Percentiles rank a stretch among this genome's conserved stretches.
Evolutionary conservation across 2,329 filamentous ascomycete genomes (phyloP).

Genomic region (Alternaria conjuncta): DNA sequence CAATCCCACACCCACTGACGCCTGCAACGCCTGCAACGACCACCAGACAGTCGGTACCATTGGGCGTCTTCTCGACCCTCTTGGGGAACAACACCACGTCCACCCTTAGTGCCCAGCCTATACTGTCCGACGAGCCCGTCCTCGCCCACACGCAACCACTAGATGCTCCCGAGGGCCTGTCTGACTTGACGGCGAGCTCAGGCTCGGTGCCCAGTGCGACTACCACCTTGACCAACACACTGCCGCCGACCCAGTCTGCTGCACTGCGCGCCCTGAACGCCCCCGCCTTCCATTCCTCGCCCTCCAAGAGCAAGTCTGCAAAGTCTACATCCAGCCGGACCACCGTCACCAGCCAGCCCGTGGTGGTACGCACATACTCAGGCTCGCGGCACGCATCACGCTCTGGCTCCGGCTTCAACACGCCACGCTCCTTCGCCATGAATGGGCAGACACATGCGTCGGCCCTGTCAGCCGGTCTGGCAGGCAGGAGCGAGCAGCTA

Average conservation of each 20-base stretch:
- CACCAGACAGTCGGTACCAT: slow-evolving; percentile 42
- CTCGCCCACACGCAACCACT: slow-evolving; percentile 39
- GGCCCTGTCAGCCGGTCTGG: slow-evolving; percentile 40
- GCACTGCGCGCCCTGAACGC: slow-evolving; percentile 49
- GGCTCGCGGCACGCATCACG: slow-evolving; percentile 43
- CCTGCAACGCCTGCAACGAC: slow-evolving; percentile 47
- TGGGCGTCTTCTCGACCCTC: slow-evolving; percentile 42
- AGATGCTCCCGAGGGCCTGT: slow-evolving; percentile 35
- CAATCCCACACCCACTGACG: slow-evolving; percentile 42
- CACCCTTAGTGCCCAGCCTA: slow-evolving; percentile 17
- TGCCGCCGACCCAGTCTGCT: slow-evolving; percentile 46
- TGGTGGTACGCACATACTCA: slow-evolving; percentile 53
- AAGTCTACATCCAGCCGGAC: slow-evolving; percentile 49
- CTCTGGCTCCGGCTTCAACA: slow-evolving; percentile 39
- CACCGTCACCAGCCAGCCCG: slow-evolving; percentile 52
- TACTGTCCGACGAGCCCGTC: slow-evolving; percentile 23
- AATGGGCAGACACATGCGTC: slow-evolving; percentile 34
- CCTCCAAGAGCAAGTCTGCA: slow-evolving; percentile 39
- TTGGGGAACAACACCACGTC: slow-evolving; percentile 34
- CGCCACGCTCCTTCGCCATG: slow-evolving; percentile 43
- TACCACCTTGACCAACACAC: slow-evolving; percentile 45
- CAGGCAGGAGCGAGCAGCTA: slow-evolving; percentile 35
- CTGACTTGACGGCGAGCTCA: slow-evolving; percentile 41
- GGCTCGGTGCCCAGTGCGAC: slow-evolving; percentile 45
- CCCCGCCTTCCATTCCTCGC: slow-evolving; percentile 45